These are phyloP conservation scores for Euphorbia pulcherrima DNA, from an alignment of 345 rosid species.

Conservation along the genomic window DNA sequence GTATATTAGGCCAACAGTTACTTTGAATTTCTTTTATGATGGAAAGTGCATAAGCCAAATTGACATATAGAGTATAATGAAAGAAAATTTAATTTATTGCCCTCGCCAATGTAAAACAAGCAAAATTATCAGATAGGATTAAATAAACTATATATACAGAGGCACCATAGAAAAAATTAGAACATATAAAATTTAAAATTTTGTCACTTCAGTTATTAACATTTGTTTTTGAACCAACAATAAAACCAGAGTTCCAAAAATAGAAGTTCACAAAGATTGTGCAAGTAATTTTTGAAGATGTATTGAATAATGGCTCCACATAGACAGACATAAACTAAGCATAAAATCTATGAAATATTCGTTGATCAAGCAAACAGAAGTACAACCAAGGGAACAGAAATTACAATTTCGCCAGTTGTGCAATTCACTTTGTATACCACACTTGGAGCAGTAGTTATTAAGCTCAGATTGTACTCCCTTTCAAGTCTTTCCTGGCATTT, in stretches of 20 bases:
- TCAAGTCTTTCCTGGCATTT: conserved; percentile 89
- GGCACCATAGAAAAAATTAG: not conserved
- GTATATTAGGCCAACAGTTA: not conserved
- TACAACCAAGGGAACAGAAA: conserved; percentile 32
- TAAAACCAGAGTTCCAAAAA: not conserved
- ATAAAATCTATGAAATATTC: conserved; percentile 5
- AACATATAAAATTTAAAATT: not conserved
- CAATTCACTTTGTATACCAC: conserved; percentile 90
- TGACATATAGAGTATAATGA: not conserved
- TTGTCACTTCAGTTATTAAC: not conserved
- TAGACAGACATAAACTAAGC: not conserved
- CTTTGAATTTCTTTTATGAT: not conserved
- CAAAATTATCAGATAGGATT: not conserved
- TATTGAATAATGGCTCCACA: not conserved
- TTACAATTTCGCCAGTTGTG: conserved; percentile 72
- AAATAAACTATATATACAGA: not conserved
- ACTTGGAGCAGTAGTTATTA: conserved; percentile 98
- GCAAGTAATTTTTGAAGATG: not conserved
- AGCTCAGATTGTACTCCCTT: conserved; percentile 94
- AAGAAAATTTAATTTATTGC: not conserved
- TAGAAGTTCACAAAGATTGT: not conserved
- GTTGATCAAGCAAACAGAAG: conserved; percentile 8
- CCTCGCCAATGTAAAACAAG: not conserved
- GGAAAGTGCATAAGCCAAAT: not conserved
- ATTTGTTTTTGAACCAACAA: not conserved